phyloP scores from a whole-genome alignment of 1,284 basidiomycete species.

The Ustilago crameri region DNA sequence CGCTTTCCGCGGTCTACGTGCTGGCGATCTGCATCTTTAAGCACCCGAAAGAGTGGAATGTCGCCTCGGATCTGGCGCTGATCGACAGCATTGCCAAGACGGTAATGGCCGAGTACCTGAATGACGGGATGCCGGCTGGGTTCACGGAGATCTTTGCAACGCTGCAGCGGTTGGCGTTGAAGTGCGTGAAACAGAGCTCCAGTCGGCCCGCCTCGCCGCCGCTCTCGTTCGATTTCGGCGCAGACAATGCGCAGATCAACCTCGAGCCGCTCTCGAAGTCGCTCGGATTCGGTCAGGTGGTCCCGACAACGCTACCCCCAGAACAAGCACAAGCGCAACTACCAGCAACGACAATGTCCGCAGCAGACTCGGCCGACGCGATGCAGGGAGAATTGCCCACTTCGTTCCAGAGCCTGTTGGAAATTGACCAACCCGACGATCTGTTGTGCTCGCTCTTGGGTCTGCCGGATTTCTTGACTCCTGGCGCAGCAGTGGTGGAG shows the following conservation, averaged over 20 bases:
- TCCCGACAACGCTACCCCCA: neutral
- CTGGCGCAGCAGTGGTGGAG: neutral
- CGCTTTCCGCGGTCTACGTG: slow-evolving; percentile 14
- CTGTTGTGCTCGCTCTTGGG: slow-evolving; percentile 12
- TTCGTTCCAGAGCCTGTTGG: slow-evolving; percentile 8
- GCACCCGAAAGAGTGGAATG: slow-evolving; percentile 14
- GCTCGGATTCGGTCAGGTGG: slow-evolving; percentile 7
- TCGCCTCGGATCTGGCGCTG: slow-evolving; percentile 10
- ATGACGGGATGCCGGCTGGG: slow-evolving; percentile 12
- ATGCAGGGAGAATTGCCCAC: too few species aligned
- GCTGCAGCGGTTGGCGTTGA: slow-evolving; percentile 8
- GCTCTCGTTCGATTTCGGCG: neutral
- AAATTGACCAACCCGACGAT: slow-evolving; percentile 8
- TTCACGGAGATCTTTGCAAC: slow-evolving; percentile 17
- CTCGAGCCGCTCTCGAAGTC: slow-evolving; percentile 13
- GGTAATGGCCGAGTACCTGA: slow-evolving; percentile 1
- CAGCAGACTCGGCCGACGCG: too few species aligned
- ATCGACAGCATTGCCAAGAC: slow-evolving; percentile 17
- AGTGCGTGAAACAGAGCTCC: slow-evolving; percentile 5
- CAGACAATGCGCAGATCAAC: neutral
- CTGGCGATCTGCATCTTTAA: slow-evolving; percentile 22
- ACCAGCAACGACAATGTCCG: too few species aligned
- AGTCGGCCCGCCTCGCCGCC: slow-evolving; percentile 6
- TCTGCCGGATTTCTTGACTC: slow-evolving; percentile 14
- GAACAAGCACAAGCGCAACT: too few species aligned